Evolutionary conservation across 139 green algal species (phyloP), one percentile per base, ranked within the genome.

Genomic region (Pleodorina starrii): DNA sequence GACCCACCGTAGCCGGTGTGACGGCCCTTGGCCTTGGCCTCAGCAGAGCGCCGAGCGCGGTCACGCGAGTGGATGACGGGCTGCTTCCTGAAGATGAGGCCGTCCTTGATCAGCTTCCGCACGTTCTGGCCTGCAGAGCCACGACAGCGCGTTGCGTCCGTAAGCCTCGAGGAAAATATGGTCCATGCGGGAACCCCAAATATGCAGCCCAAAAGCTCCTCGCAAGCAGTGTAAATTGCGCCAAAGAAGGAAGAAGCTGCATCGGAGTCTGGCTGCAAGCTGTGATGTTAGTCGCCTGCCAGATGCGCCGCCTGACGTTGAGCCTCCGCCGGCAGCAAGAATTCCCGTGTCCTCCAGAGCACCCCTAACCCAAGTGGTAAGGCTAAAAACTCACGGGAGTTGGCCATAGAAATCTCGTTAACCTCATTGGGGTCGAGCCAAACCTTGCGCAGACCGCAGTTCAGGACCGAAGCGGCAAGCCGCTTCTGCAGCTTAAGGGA

Each of bases 401-500:
- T 99, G 91, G 98, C 98, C 98, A 99, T 99, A 71, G 97, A 98
- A 87, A 99, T 99, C 73, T 99, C 98, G 82, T 98, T 99, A 86
- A 99, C 98, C 94, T 99, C 98, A 95, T 99, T 99, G 93, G 98
- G 98, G 90, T 99, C 98, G 74, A 99, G 95, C 98, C 98, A 99
- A 54, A 99, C 96, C 93, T 99, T 99, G 73, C 97, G 92, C 91
- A 96, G 91, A 81, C 98, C 98, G 94, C 97, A 99, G 63, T 96
- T 95, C 60, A 99, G 93, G 42, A 99, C 96, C 71, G 95, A 98
- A 63, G 98, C 96, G 73, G 98, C 98, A 86, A 99, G 96, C 92
- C 98, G 94, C 98, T 99, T 99, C 94, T 99, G 98, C 80, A 99
- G 93, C 95, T 98, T 99, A n/a, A 99, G 95, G 14, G 94, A 97